Base-by-base conservation (phyloP, 2,329 filamentous ascomycete species). In the Aspergillus flavus region DNA sequence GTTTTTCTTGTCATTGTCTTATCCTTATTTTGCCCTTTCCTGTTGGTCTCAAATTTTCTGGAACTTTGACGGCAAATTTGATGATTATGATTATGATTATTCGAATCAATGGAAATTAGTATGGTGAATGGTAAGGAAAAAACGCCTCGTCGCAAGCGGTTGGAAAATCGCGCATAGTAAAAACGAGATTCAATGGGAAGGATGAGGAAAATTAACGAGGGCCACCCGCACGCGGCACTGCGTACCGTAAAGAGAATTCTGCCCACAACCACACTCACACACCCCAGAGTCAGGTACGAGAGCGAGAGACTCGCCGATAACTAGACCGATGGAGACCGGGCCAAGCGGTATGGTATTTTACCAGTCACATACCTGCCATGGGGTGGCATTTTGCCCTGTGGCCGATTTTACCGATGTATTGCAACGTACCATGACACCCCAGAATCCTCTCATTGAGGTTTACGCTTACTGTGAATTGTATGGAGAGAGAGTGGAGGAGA, bases 111-210 rank as follows among this genome's bases (percentile, higher is more conserved):
- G 32, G 52, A 59, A 52, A 43, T 59, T 50, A 41, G 26, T 36
- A 34, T 43, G 14, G 16, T 50, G 28, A 52, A 23, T 48, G 39
- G 56, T 21, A 26, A 41, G 39, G 39, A 21, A 53, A 54, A 57
- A 62, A 10, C n/a, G 59, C 55, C 58, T 60, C 65, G 55, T 64
- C 61, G 57, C 57, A 63, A 63, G 46, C 66, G 57, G 61, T 50
- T 39, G 56, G 64, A 71, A 71, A 71, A 71, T 71, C 69, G 69
- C 69, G 69, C 69, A 71, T 71, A 71, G 69, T 68, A 69, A 69
- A 65, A 39, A 16, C 14, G 34, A 55, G 57, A 26, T 52, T 59
- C 61, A 50, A 46, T 41, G 52, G 39, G 56, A 53, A 61, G 63
- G 59, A 63, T 58, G 32, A 65, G 64, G 61, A 68, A 69, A 66